Conservation (phyloP, 1,139 yeast genomes). For the Nadsonia starkeyi-henricii region DNA sequence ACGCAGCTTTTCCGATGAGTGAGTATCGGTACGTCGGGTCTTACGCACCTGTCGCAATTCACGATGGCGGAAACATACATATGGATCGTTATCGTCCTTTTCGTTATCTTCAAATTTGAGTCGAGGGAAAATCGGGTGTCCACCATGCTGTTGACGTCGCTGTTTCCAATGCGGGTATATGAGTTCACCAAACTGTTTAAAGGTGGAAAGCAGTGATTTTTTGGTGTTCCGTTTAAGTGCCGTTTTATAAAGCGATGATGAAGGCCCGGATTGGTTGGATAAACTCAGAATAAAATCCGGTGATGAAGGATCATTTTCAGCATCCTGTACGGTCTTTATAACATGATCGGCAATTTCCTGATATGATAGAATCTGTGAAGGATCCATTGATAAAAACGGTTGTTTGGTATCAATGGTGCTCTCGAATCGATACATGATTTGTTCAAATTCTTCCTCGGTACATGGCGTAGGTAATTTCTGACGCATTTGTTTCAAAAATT, state of each 20-base stretch:
- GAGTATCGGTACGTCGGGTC: slow-evolving; percentile 87
- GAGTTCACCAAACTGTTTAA: slow-evolving; percentile 50
- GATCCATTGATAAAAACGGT: slow-evolving; percentile 80
- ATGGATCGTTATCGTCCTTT: slow-evolving; percentile 88
- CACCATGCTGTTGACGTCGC: slow-evolving; percentile 58
- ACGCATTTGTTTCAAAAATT: slow-evolving; percentile 37
- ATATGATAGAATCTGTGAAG: slow-evolving; percentile 55
- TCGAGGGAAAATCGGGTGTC: slow-evolving; percentile 58
- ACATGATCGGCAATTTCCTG: slow-evolving; percentile 40
- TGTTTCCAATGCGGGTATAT: slow-evolving; percentile 74
- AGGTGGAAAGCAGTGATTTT: slow-evolving; percentile 38
- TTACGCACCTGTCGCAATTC: slow-evolving; percentile 93
- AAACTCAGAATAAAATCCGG: slow-evolving; percentile 21
- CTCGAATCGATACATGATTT: slow-evolving; percentile 63
- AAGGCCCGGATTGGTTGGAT: slow-evolving; percentile 9
- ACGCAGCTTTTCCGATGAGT: slow-evolving; percentile 75
- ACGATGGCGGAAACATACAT: slow-evolving; percentile 89
- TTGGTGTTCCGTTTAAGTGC: slow-evolving; percentile 8
- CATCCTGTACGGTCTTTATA: slow-evolving; percentile 16
- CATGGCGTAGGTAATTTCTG: slow-evolving; percentile 22
- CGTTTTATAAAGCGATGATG: slow-evolving; percentile 9
- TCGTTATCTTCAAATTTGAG: slow-evolving; percentile 79
- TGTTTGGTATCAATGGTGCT: slow-evolving; percentile 62
- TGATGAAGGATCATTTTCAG: slow-evolving; percentile 22
- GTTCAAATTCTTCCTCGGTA: slow-evolving; percentile 76